Percentiles rank a stretch among this genome's conserved stretches.
Conservation (phyloP, 176 grass and related monocot species). For the Aegilops tauschii region DNA sequence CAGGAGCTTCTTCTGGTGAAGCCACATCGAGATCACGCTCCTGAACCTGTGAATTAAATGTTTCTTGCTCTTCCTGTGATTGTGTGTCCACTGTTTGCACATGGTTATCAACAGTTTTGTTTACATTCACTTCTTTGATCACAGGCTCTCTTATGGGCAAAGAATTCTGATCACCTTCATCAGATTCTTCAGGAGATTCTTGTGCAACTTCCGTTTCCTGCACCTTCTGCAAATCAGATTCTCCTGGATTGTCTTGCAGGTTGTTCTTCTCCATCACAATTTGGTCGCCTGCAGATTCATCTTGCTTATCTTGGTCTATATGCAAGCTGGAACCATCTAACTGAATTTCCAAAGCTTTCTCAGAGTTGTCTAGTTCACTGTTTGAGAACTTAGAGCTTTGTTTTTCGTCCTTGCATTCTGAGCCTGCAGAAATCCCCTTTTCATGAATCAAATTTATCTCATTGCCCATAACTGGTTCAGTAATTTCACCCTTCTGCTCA, state of each 20-base stretch:
- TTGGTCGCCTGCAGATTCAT: conserved; percentile 19
- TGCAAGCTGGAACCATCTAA: conserved; percentile 16
- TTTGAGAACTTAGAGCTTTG: conserved; percentile 14
- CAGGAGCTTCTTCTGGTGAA: conserved; percentile 31
- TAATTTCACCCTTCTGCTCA: conserved; percentile 24
- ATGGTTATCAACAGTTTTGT: conserved; percentile 18
- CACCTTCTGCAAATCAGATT: conserved; percentile 23
- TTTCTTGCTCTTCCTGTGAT: conserved; percentile 26
- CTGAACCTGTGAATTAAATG: conserved; percentile 32
- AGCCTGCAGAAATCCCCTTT: conserved; percentile 32
- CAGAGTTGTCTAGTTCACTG: conserved; percentile 5
- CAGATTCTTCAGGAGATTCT: conserved; percentile 19
- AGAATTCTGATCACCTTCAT: conserved; percentile 23
- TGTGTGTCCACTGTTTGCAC: conserved; percentile 25
- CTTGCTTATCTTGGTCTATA: conserved; percentile 34
- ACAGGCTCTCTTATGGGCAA: conserved; percentile 17
- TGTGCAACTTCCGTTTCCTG: conserved; percentile 14
- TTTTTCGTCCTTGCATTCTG: conserved; percentile 11
- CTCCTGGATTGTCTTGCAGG: conserved; percentile 15
- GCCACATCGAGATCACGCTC: conserved; percentile 25
- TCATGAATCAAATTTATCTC: conserved; percentile 22
- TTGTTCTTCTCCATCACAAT: conserved; percentile 18
- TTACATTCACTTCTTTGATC: conserved; percentile 35
- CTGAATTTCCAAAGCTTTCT: conserved; percentile 21
- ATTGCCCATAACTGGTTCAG: conserved; percentile 27